Evolutionary conservation across 1,139 yeast genomes (phyloP), one percentile per base, ranked within the genome.

Genomic region (Hansenula lynferdii): DNA sequence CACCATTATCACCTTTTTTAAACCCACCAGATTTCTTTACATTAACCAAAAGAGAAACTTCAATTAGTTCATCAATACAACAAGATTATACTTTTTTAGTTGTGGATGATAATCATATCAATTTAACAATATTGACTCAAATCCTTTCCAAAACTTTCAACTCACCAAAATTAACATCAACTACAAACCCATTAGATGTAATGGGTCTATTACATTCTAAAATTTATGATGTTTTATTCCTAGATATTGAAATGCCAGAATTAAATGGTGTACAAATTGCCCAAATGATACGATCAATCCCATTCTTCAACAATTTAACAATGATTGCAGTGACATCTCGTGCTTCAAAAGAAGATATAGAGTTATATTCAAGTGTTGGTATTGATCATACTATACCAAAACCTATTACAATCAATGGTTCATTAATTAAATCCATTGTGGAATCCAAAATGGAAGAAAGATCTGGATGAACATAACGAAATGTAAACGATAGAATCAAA

Each of bases 221-320:
- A 11, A 8, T 17, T 3, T 37, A 23, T 11, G 32, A 34, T 26
- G 25, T 35, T 7, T 14, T 38, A 10, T 38, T 34, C n/a, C 33
- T 38, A 5, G 41, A 38, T 28, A 38, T 38, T 8, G 41, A 38
- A 22, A 38, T 38, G 41, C 41, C 41, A 8, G 28, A 29, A 22
- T 15, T 34, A 12, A 31, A 31, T 14, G 41, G 41, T 2, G 31
- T 29, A 2, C 28, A 34, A n/a, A 24, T 38, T 12, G 23, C 37
- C 2, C 3, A 14, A 8, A 5, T 14, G 8, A 15, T 38, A 4
- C 20, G 37, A 21, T 21, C 24, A 17, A 15, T 24, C 9, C 9
- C 18, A 6, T n/a, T 16, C 12, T 25, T 23, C 22, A 23, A 38
- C 16, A 17, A 22, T 1, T 9, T 38, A 8, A 10, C 18, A 6